These are phyloP conservation scores for Lentinula aciculospora DNA, from an alignment of 768 basidiomycete genomes.

Conservation along the genomic window DNA sequence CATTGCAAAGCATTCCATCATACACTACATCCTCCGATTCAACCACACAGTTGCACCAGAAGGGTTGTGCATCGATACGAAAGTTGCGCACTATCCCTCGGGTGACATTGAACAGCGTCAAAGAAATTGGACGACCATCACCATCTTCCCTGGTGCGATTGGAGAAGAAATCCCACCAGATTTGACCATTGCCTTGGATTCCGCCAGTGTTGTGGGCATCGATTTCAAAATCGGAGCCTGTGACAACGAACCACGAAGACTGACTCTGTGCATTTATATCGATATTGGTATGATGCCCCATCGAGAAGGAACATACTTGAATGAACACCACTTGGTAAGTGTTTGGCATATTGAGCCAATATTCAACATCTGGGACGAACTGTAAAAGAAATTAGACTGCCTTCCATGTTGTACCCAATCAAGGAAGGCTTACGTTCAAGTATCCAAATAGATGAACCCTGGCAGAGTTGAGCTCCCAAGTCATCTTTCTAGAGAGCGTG, in stretches of 20 bases:
- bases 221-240: conserved; percentile 48
- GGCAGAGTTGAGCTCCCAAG: conserved; percentile 40
- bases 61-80: conserved; percentile 47
- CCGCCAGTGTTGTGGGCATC: conserved; percentile 53
- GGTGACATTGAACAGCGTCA: conserved; percentile 42
- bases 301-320: conserved; percentile 29
- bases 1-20: conserved; percentile 54
- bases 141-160: conserved; percentile 42
- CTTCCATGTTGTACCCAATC: neutral
- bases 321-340: conserved; percentile 61
- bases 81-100: conserved; percentile 41
- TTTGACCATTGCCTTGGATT: conserved; percentile 56
- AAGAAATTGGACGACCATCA: conserved; percentile 52
- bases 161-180: conserved; percentile 54
- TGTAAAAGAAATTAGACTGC: conserved; percentile 13
- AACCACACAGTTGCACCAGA: conserved; percentile 56
- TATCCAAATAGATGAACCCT: conserved; percentile 35
- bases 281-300: neutral
- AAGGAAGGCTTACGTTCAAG: conserved; percentile 23
- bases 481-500: conserved; percentile 38
- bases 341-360: conserved; percentile 48
- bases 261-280: conserved; percentile 33
- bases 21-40: conserved; percentile 44
- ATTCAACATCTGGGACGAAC: conserved; percentile 51
- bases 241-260: conserved; percentile 61